Percentiles rank a stretch among this genome's conserved stretches.
Evolutionary conservation across 345 rosid genomes (phyloP).

Genomic region (Syzygium jambos): DNA sequence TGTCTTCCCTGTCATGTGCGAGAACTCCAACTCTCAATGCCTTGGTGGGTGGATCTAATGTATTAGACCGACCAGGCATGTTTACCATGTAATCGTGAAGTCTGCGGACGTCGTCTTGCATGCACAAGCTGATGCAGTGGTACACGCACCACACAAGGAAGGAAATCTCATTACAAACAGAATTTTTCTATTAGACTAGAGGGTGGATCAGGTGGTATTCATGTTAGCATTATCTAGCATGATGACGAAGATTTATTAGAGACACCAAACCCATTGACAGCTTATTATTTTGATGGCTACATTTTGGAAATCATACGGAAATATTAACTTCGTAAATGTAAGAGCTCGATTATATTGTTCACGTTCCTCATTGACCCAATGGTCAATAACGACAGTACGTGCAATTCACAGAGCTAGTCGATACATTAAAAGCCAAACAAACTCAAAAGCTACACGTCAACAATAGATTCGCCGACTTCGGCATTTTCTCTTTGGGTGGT

Average conservation of each 20-base stretch:
- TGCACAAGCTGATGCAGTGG: neutral
- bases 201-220: too few relatives aligned
- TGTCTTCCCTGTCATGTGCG: neutral
- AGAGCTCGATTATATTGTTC: neutral
- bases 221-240: too few relatives aligned
- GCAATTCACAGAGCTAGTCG: neutral
- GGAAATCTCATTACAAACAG: neutral
- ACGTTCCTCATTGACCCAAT: neutral
- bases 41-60: neutral
- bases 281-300: neutral
- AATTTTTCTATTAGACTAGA: neutral
- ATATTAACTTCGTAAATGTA: neutral
- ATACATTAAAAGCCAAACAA: fast-evolving
- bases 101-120: neutral
- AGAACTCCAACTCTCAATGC: neutral
- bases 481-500: neutral
- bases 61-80: neutral
- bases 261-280: neutral
- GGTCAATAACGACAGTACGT: fast-evolving
- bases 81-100: neutral
- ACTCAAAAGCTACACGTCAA: fast-evolving
- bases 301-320: neutral
- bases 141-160: neutral
- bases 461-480: fast-evolving
- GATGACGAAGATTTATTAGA: fast-evolving